Base-by-base conservation (phyloP, 2,329 filamentous ascomycete species). In the Ophiostoma fasciatum region DNA sequence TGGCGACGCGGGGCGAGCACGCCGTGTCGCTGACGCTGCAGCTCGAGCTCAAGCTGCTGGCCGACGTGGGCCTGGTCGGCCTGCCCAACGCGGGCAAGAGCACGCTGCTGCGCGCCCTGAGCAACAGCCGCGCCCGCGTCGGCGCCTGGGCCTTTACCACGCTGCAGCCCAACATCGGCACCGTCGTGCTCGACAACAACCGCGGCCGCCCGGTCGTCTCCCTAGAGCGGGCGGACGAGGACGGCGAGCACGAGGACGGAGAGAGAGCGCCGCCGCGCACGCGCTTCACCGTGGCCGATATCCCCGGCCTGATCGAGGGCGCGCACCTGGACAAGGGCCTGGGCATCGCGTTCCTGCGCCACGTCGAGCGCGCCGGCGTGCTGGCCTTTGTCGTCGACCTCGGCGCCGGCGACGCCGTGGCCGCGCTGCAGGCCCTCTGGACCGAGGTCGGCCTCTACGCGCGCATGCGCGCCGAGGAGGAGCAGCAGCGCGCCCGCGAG, bases 81-180 rank as follows among this genome's bases (percentile, higher is more conserved):
- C 71, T 96, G 13, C 90, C 90, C 2, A 98, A 98, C 54, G 90
- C 88, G 5, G 90, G 90, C 8, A 98, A 98, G 59, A 92, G 82
- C 52, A 96, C 90, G 0, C 67, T 98, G 2, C 68, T 96, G 13
- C 77, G 90, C 14, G 78, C 87, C 4, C 62, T 98, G 48, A 93
- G 78, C 48, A 87, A 87, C 54, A 92, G 82, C 53, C 78, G 85
- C 41, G 83, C 90, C 2, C 74, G 90, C 27, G 76, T 98, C 21
- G 90, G 90, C 28, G 78, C 82, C 53, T 98, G 90, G 90, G 88
- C 85, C 9, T 98, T 98, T 55, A 98, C 90, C 4, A 98, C 90
- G 0, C 66, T 98, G 8, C 79, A 87, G 47, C 90, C 90, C 3
- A 49, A 93, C 47, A 92, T 98, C 37, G 90, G 90, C 34, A 98